Base-by-base conservation (phyloP, 2,329 filamentous ascomycete species). In the Metarhizium rileyi region DNA sequence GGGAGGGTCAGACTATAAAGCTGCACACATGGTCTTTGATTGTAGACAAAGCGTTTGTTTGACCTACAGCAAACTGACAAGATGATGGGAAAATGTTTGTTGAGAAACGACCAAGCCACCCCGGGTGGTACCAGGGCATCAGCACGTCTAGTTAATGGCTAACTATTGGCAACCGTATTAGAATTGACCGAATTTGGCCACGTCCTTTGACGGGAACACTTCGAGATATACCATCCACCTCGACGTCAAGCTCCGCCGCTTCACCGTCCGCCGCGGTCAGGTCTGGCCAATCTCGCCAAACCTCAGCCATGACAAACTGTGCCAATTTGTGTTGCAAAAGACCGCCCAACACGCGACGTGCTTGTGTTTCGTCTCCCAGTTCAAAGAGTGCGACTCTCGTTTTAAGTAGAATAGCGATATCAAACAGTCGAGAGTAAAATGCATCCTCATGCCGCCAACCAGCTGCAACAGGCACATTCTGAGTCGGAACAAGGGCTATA, bases 211-310 rank as follows among this genome's bases (percentile, higher is more conserved):
- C 57, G 10, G 55, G 59, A n/a, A 78, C 61, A 10, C 26, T 50
- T 23, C 47, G 55, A 18, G 9, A 44, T 27, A 49, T 45, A 7
- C 52, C 51, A 4, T 38, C 28, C 30, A 33, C 53, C 44, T 16
- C 55, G 55, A 52, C 51, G 48, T n/a, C 66, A 47, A 68, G 52
- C 1, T 47, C 48, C 9, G 45, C 35, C 1, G 50, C 55, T 47
- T 68, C 61, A 22, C 56, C 61, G 4, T 63, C 61, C 0, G 54
- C 54, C 0, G 66, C 57, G 12, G 56, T 53, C 41, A 67, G 50
- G 57, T 77, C 74, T 0, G 81, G 81, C 64, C 74, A 78, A 61
- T 91, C 87, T 49, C 84, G 70, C 87, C 87, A 91, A 5, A 90
- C 72, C 63, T 90, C 83, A 2, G 83, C 63, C 3, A 62, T 60